Percentiles rank a stretch among this genome's conserved stretches.
Evolutionary conservation across 208 protist species (phyloP).

Genomic region (Acanthamoeba triangularis): DNA sequence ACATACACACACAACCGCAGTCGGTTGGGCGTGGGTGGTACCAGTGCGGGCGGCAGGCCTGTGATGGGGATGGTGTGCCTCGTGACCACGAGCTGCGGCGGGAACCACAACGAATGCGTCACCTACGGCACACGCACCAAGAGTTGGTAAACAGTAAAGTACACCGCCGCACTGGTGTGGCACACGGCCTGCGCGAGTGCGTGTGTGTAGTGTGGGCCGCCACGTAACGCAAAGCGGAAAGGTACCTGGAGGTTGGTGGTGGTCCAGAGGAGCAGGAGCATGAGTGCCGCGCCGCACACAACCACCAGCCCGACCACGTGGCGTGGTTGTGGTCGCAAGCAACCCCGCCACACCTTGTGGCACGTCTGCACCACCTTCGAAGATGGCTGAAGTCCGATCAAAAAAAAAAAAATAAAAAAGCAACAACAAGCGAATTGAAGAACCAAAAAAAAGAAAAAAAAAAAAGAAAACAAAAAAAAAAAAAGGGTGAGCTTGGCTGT

Average conservation of each 20-base stretch:
- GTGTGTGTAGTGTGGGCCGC: too few species aligned
- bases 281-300: background rate
- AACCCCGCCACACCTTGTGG: background rate
- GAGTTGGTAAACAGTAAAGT: background rate
- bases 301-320: background rate
- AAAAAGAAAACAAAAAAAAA: too few species aligned
- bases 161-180: too few species aligned
- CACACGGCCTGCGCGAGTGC: background rate
- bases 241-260: conserved; percentile 44
- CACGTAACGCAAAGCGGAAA: background rate
- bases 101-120: conserved; percentile 14
- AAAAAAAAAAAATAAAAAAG: too few species aligned
- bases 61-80: background rate
- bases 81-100: conserved; percentile 3
- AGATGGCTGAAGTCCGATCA: too few species aligned
- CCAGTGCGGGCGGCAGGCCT: conserved; percentile 2
- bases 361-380: background rate
- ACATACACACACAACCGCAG: background rate
- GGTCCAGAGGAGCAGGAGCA: conserved; percentile 20
- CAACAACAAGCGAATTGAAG: too few species aligned
- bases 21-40: background rate
- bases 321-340: background rate
- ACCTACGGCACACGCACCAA: background rate
- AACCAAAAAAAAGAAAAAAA: too few species aligned
- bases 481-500: too few species aligned